Base-by-base conservation (phyloP, 176 grass and related monocot species). In the barley (Hordeum vulgare) region DNA sequence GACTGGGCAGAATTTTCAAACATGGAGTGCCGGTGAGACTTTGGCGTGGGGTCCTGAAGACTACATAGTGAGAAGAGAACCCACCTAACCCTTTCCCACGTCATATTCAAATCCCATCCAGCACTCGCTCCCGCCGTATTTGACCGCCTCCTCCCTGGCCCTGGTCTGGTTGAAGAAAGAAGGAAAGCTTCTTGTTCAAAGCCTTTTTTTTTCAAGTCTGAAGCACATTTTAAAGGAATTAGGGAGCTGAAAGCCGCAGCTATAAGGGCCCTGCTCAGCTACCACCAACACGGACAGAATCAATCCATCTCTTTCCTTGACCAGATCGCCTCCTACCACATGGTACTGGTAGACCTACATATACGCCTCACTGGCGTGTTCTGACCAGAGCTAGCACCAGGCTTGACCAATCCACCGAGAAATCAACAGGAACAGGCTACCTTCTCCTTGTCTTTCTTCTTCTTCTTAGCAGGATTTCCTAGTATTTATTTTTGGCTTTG, bases 241-340 rank as follows among this genome's bases (percentile, higher is more conserved):
- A 72, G 21, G 56, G 75, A 75, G 33, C 4, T 63, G 27, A 63
- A 11, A 62, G 61, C 5, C 12, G 28, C n/a, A 64, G 14, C 29
- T 66, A 66, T 18, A 35, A 29, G 62, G 29, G 31, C 31, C 31
- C 31, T 10, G 7, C 64, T 36, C 77, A 56, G 67, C 68, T 41
- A 36, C 84, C 75, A 3, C 44, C 3, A 25, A 33, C 47, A 51
- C 47, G 15, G 47, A 51, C 47, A 51, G 15, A 15, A 51, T 51
- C 47, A 51, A 51, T 51, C 2, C 66, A 57, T 25, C 66, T n/a
- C 29, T 56, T 82, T 62, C 21, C 65, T 82, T 86, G 88, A 86
- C 88, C 78, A 1, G 78, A 77, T 89, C 82, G 74, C 17, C 74
- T 37, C 54, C 74, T 76, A 54, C 77, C 60, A 79, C 63, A 70